phyloP scores from a whole-genome alignment of 2,329 filamentous ascomycete species.

The Cercospora sp. region DNA sequence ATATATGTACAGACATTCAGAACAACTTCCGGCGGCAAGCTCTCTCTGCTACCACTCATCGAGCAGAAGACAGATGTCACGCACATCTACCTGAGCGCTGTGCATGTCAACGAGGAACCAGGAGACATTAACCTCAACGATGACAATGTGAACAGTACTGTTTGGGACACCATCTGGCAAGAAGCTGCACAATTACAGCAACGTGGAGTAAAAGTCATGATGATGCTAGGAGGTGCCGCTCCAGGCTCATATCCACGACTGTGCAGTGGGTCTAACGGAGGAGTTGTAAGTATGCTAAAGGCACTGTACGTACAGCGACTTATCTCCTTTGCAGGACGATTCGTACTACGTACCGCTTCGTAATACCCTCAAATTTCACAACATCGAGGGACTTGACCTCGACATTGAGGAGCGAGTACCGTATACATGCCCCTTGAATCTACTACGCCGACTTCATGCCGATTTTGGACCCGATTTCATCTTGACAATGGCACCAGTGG shows the following conservation, averaged over 20 bases:
- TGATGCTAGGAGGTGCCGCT: conserved; percentile 39
- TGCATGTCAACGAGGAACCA: conserved; percentile 34
- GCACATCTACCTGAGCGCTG: conserved; percentile 34
- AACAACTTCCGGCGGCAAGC: conserved; percentile 26
- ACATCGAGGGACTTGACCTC: conserved; percentile 36
- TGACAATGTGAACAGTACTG: conserved; percentile 28
- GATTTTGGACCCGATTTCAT: conserved; percentile 37
- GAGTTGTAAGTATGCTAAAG: conserved; percentile 15
- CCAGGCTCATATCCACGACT: conserved; percentile 33
- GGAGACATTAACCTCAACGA: conserved; percentile 36
- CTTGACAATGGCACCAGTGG: conserved; percentile 39
- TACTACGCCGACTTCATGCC: conserved; percentile 32
- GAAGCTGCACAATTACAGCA: conserved; percentile 33
- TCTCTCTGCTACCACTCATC: conserved; percentile 33
- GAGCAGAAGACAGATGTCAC: conserved; percentile 33
- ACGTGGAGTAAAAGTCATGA: conserved; percentile 36
- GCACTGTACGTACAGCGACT: not conserved
- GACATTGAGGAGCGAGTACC: conserved; percentile 37
- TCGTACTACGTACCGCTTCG: conserved; percentile 34
- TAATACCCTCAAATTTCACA: conserved; percentile 31
- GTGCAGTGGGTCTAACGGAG: conserved; percentile 28
- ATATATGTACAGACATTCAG: conserved; percentile 37
- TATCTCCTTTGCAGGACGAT: conserved; percentile 24
- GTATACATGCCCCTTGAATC: conserved; percentile 30
- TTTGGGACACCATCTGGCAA: conserved; percentile 31